Percentiles rank a stretch among this genome's conserved stretches.
phyloP scores from a whole-genome alignment of 352 stramenopile genomes.

The Phytophthora melonis region DNA sequence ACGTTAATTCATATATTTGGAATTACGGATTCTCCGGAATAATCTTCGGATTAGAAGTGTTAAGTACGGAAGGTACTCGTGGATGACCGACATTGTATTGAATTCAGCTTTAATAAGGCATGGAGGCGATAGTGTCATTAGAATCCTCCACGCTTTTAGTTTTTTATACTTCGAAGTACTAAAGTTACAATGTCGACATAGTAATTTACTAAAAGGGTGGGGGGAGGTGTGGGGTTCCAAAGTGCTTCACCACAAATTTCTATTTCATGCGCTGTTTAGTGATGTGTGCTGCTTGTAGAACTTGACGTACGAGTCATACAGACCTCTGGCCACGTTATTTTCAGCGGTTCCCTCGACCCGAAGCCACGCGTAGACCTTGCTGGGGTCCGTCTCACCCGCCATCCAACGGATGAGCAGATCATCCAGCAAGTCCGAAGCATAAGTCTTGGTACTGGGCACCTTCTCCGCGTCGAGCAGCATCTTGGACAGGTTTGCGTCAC shows the following conservation, averaged over 20 bases:
- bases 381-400: background rate
- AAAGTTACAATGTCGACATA: too few relatives aligned
- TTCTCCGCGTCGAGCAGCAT: background rate
- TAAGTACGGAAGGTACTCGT: too few relatives aligned
- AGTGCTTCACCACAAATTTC: background rate
- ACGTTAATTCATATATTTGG: too few relatives aligned
- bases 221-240: too few relatives aligned
- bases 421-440: background rate
- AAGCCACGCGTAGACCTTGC: background rate
- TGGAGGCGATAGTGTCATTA: too few relatives aligned
- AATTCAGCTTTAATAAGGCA: too few relatives aligned
- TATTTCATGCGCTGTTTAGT: background rate
- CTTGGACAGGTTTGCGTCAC: background rate
- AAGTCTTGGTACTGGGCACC: constrained; percentile 1
- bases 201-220: too few relatives aligned
- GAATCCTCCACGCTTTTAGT: too few relatives aligned
- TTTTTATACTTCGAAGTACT: too few relatives aligned
- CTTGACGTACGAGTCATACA: background rate
- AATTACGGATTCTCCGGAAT: too few relatives aligned
- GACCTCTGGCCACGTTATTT: background rate
- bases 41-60: too few relatives aligned
- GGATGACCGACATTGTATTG: too few relatives aligned
- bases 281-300: background rate
- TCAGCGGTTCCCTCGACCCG: background rate
- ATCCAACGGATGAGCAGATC: background rate